Conservation (phyloP, 306 rosid genomes). For the Senna siamea region DNA sequence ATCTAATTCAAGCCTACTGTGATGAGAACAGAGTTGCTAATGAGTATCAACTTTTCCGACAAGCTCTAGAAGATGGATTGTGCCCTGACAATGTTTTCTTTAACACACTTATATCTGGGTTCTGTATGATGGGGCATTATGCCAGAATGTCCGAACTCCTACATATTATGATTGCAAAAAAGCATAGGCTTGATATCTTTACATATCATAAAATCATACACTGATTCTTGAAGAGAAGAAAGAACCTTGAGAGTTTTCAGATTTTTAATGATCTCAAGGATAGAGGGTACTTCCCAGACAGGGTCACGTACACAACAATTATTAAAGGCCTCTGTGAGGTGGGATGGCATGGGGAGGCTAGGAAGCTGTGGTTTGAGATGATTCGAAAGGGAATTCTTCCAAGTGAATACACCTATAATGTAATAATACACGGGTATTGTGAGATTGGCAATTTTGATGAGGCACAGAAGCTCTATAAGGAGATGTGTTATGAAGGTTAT, state of each 20-base stretch:
- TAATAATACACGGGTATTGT: slow-evolving; percentile 58
- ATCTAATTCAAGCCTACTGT: slow-evolving; percentile 67
- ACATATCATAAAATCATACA: slow-evolving; percentile 66
- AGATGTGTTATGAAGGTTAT: slow-evolving; percentile 65
- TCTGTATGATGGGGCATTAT: slow-evolving; percentile 54
- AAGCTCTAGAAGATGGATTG: slow-evolving; percentile 60
- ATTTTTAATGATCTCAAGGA: slow-evolving; percentile 73
- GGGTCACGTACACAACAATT: slow-evolving; percentile 74
- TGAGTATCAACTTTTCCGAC: slow-evolving; percentile 69
- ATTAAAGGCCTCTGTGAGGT: slow-evolving; percentile 61
- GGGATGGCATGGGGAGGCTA: slow-evolving; percentile 59
- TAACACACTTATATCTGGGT: slow-evolving; percentile 57
- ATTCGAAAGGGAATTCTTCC: slow-evolving; percentile 66
- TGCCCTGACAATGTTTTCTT: slow-evolving; percentile 57
- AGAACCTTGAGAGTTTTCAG: slow-evolving; percentile 48
- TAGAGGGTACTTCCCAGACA: slow-evolving; percentile 78
- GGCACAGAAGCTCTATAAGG: slow-evolving; percentile 58
- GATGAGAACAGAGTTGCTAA: slow-evolving; percentile 46
- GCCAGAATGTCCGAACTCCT: slow-evolving; percentile 62
- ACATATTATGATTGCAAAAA: slow-evolving; percentile 67
- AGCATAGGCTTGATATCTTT: slow-evolving; percentile 48
- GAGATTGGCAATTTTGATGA: slow-evolving; percentile 52
- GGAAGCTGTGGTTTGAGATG: slow-evolving; percentile 90
- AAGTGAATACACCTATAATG: slow-evolving; percentile 61
- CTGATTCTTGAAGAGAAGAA: slow-evolving; percentile 59